These are phyloP conservation scores for Luzula sylvatica DNA, from an alignment of 176 grass and related monocot genomes.

Conservation along the genomic window DNA sequence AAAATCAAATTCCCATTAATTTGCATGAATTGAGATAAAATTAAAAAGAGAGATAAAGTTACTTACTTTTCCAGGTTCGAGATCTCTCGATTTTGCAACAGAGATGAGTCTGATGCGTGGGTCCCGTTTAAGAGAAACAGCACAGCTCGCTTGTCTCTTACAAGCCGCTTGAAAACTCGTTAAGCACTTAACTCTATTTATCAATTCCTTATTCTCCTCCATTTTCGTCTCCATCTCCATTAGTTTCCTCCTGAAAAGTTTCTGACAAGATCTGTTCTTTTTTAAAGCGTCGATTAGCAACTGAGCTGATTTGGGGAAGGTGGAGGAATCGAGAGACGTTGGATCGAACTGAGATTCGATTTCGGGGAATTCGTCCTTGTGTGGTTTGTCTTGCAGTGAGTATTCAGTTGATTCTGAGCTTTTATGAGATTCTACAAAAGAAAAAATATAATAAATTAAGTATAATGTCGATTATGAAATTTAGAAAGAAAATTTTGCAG, in stretches of 20 bases:
- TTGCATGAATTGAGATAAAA: background rate
- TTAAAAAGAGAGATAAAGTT: background rate
- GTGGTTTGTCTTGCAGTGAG: constrained; percentile 1
- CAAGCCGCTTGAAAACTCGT: constrained; percentile 72
- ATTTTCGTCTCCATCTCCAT: constrained; percentile 71
- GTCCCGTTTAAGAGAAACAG: constrained; percentile 64
- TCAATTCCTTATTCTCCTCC: constrained; percentile 81
- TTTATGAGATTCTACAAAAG: constrained; percentile 8
- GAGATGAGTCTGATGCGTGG: constrained; percentile 73
- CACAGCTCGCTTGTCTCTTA: constrained; percentile 38
- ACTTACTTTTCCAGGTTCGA: constrained; percentile 32
- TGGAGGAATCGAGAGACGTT: constrained; percentile 5
- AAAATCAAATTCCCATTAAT: constrained; percentile 10
- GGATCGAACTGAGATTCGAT: constrained; percentile 3
- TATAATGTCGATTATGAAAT: background rate
- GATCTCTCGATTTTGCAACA: constrained; percentile 14
- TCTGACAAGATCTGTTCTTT: constrained; percentile 83
- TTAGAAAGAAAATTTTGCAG: too few species aligned
- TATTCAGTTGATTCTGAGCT: background rate
- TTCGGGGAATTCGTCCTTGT: background rate
- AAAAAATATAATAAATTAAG: background rate
- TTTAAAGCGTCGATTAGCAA: constrained; percentile 65
- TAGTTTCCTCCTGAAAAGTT: constrained; percentile 85
- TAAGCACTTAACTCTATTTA: constrained; percentile 71
- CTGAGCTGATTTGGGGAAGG: constrained; percentile 58